Base-by-base conservation (phyloP, 2,329 filamentous ascomycete genomes). In the Curvularia verruculosa region DNA sequence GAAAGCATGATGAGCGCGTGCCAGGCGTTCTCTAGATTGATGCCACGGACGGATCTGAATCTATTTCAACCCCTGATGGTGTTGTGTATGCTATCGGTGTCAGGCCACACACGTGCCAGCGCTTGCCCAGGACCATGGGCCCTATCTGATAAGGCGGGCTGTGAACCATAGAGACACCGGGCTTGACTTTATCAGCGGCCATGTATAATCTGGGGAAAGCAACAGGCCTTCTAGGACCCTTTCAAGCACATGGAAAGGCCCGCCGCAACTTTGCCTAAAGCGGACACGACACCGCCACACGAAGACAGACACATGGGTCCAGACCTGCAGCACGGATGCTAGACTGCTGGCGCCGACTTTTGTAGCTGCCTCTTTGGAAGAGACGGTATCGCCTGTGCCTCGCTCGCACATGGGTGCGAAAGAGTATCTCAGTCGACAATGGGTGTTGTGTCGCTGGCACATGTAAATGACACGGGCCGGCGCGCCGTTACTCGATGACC, bases 401-500 rank as follows among this genome's bases (percentile, higher is more conserved):
- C 36, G 19, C 23, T 19, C 19, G 31, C 19, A 13, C 9, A 15
- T 36, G 15, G n/a, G 28, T 10, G 8, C 12, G 28, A 9, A 10
- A 2, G 8, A 9, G 31, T n/a, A 36, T 36, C 5, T n/a, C 10
- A 31, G 29, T 24, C n/a, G 13, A 26, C 9, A 21, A 15, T 31
- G 34, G 48, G 39, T 19, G 49, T 57, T 31, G 53, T 47, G 45
- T 39, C 28, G 59, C 65, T 58, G 59, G 56, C 61, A 56, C 47
- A 56, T 45, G 48, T 60, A 60, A 58, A 60, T 56, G 43, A 48
- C 1, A 7, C 13, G 26, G 24, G 26, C 43, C 24, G 24, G 43
- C 41, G 39, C 58, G 56, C 61, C 59, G 65, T 75, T 75, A 75
- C 71, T 62, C 67, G 61, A 49, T 51, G 52, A 68, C 66, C 60